Evolutionary conservation across 2,329 filamentous ascomycete species (phyloP).

Genomic region (Trichoderma sp.): DNA sequence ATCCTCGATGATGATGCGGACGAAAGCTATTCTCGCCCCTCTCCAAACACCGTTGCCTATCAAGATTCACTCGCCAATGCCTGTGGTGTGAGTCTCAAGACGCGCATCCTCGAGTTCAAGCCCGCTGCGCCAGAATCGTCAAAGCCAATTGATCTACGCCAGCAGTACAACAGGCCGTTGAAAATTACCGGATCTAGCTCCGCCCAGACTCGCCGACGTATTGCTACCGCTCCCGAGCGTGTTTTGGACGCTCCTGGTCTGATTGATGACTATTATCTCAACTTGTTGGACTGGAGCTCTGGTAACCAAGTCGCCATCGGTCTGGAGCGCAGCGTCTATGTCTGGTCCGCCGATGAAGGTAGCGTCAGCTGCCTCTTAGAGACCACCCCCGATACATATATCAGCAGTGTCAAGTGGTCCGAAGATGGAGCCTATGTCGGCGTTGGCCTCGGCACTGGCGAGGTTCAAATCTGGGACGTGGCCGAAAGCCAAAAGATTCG

Average conservation of each 20-base stretch:
- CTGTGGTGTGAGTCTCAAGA: constrained; percentile 89
- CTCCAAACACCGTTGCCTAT: constrained; percentile 85
- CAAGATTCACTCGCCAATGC: constrained; percentile 87
- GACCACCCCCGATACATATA: constrained; percentile 84
- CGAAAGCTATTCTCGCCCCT: constrained; percentile 69
- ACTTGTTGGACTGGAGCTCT: constrained; percentile 96
- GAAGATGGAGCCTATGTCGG: constrained; percentile 95
- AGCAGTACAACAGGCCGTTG: constrained; percentile 96
- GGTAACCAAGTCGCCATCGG: constrained; percentile 98
- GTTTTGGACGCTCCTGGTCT: constrained; percentile 94
- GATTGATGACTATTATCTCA: constrained; percentile 98
- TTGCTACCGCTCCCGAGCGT: constrained; percentile 91
- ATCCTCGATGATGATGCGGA: constrained; percentile 68
- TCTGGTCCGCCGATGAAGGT: constrained; percentile 96
- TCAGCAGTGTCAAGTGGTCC: constrained; percentile 98
- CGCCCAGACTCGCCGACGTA: constrained; percentile 85
- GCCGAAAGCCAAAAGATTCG: constrained; percentile 92
- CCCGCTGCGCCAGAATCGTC: constrained; percentile 96
- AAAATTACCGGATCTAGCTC: constrained; percentile 71
- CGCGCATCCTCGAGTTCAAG: constrained; percentile 97
- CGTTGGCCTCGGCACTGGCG: constrained; percentile 89
- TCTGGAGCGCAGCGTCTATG: constrained; percentile 93
- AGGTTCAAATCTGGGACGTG: constrained; percentile 99
- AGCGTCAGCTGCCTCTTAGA: constrained; percentile 86
- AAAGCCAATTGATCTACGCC: constrained; percentile 94